phyloP scores from a whole-genome alignment of 345 rosid genomes.

The Hypericum androsaemum region DNA sequence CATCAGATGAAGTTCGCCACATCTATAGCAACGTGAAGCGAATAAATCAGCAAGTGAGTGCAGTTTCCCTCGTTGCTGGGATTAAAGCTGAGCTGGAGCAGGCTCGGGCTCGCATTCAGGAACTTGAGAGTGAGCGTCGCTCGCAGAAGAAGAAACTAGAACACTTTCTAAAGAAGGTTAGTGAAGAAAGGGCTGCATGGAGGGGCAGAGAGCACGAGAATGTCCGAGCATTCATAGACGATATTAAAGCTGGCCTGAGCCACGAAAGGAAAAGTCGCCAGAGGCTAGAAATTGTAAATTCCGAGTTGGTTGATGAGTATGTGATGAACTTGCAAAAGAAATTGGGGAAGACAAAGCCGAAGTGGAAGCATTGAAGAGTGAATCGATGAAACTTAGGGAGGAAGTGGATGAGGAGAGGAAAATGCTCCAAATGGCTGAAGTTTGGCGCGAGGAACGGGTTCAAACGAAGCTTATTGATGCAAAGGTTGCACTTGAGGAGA shows the following conservation, averaged over 20 bases:
- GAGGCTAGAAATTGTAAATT: slow-evolving; percentile 10
- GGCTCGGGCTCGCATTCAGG: slow-evolving; percentile 5
- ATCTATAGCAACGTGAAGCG: neutral
- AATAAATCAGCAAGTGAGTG: neutral
- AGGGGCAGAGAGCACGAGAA: slow-evolving; percentile 9
- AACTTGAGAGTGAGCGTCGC: slow-evolving; percentile 7
- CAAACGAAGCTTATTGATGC: slow-evolving; percentile 26
- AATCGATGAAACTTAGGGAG: slow-evolving; percentile 11
- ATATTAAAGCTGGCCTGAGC: slow-evolving; percentile 1
- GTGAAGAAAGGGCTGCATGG: slow-evolving; percentile 8
- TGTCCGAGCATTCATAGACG: neutral
- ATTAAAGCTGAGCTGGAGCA: slow-evolving; percentile 3
- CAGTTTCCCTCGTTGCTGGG: neutral
- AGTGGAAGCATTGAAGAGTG: slow-evolving; percentile 24
- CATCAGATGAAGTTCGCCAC: neutral
- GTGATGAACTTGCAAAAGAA: slow-evolving; percentile 10
- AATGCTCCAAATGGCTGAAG: slow-evolving; percentile 37
- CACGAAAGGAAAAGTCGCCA: slow-evolving; percentile 7
- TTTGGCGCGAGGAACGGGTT: slow-evolving; percentile 41
- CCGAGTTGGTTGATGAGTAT: slow-evolving; percentile 13
- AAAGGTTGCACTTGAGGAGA: slow-evolving; percentile 9
- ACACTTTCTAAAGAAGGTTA: neutral
- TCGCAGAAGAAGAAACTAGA: slow-evolving; percentile 8
- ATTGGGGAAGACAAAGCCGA: slow-evolving; percentile 27
- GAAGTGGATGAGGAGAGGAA: slow-evolving; percentile 36